phyloP scores from a whole-genome alignment of 2,329 filamentous ascomycete genomes.

The Aspergillus sp. region DNA sequence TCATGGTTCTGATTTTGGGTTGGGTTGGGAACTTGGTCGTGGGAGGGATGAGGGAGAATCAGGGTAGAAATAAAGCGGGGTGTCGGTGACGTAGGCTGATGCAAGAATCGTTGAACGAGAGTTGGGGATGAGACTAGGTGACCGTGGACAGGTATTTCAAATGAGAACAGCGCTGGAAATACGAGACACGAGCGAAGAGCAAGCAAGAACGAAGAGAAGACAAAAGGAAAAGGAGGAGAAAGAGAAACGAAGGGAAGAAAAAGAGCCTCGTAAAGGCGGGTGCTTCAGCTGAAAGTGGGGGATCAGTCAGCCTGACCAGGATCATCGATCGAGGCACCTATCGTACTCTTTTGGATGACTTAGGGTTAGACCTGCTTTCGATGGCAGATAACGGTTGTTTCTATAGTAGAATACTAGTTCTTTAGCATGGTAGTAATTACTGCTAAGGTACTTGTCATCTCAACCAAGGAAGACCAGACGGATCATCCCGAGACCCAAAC shows the following conservation, averaged over 20 bases:
- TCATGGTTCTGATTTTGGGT: constrained; percentile 14
- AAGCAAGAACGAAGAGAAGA: constrained; percentile 14
- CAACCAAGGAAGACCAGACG: constrained; percentile 12
- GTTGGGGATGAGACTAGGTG: too few relatives aligned
- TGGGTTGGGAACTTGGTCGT: not conserved
- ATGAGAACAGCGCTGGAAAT: not conserved
- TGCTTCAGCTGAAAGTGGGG: constrained; percentile 20
- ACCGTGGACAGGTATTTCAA: too few relatives aligned
- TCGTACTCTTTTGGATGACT: too few relatives aligned
- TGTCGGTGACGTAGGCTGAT: not conserved
- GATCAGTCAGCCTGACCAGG: not conserved
- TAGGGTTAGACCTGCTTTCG: not conserved
- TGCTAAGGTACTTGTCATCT: not conserved
- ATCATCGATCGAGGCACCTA: too few relatives aligned
- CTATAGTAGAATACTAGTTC: not conserved
- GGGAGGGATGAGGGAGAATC: not conserved
- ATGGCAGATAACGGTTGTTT: not conserved
- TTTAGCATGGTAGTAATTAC: not conserved
- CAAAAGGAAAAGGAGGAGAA: not conserved
- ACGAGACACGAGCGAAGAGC: constrained; percentile 9
- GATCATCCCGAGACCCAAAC: constrained; percentile 16
- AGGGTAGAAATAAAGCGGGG: constrained; percentile 2
- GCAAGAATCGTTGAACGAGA: not conserved
- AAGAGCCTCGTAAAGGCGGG: constrained; percentile 13
- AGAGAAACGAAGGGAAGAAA: constrained; percentile 4